Evolutionary conservation across 192 early-diverging fungal genomes (phyloP), one percentile per base, ranked within the genome.

Genomic region (Backusella sp.): DNA sequence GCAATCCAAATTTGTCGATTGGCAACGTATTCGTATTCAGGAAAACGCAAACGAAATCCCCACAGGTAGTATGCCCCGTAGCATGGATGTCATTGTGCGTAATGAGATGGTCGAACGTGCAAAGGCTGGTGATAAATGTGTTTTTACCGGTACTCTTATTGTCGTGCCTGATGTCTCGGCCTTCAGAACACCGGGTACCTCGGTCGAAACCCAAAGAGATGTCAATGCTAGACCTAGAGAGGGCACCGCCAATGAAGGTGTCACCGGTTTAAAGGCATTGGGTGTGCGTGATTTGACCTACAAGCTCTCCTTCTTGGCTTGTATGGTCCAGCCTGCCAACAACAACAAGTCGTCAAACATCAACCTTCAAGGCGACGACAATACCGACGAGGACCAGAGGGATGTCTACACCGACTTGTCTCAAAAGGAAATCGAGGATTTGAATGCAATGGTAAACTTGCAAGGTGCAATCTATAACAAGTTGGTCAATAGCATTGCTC

Each of bases 21-120:
- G 98, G 98, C 98, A 99, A 88, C 91, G 96, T 75, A 90, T 98
- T 53, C 90, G 98, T 8, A 86, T 99, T 59, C 98, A 99, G 82
- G 98, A 99, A 84, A 96, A 97, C 78, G 85, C 96, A 15, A 89
- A 92, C 44, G 97, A 99, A 82, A 98, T 99, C 41, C 98, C 98
- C 30, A 92, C 96, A 7, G 98, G 98, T 44, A 93, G 92, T 74
- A 98, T 98, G 96, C 98, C 98, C 34, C 78, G 11, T 83, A 92
- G 92, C 6, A 87, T 99, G 81, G 98, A 99, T 77, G 94, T 98
- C 0, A 95, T 99, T 82, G 83, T 99, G 70, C 90, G 98, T 34
- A 92, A 94, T 77, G 98, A 96, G 73, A 84, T 94, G 70, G 97
- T 98, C 2, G 98, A 99, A 74, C 86, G 92, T 39, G 95, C 94